These are phyloP conservation scores for Phylloporus sp. DNA, from an alignment of 1,284 basidiomycete genomes.

Conservation along the genomic window DNA sequence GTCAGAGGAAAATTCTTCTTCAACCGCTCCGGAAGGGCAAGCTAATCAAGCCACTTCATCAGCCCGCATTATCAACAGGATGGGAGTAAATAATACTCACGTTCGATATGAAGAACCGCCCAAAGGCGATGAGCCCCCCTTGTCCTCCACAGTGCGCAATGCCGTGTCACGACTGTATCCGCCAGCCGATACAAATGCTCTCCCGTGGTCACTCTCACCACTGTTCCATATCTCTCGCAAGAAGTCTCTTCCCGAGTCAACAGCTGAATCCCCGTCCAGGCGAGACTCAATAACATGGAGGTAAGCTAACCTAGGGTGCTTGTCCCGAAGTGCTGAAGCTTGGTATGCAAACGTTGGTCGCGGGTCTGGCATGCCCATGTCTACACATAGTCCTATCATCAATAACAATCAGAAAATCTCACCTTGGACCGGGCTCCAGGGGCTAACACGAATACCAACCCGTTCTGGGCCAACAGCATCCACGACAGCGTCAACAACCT, in stretches of 20 bases:
- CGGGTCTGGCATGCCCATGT: constrained; percentile 43
- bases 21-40: constrained; percentile 31
- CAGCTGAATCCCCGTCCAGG: constrained; percentile 27
- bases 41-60: background rate
- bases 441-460: background rate
- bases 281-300: constrained; percentile 64
- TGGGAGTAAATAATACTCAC: constrained; percentile 8
- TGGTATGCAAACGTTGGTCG: constrained; percentile 53
- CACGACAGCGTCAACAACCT: constrained; percentile 7
- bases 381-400: constrained; percentile 15
- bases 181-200: constrained; percentile 57
- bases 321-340: constrained; percentile 43
- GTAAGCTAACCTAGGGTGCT: constrained; percentile 56
- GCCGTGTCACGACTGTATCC: constrained; percentile 27
- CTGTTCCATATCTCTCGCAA: constrained; percentile 45
- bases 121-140: constrained; percentile 53
- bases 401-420: constrained; percentile 2
- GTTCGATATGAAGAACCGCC: constrained; percentile 44
- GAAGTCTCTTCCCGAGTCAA: constrained; percentile 22
- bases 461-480: constrained; percentile 6
- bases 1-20: constrained; percentile 24
- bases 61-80: background rate
- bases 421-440: constrained; percentile 28
- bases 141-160: constrained; percentile 26
- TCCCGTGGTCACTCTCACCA: constrained; percentile 23